phyloP scores from a whole-genome alignment of 202 grass and related monocot species.

The Bolboschoenoplectus hybrid region DNA sequence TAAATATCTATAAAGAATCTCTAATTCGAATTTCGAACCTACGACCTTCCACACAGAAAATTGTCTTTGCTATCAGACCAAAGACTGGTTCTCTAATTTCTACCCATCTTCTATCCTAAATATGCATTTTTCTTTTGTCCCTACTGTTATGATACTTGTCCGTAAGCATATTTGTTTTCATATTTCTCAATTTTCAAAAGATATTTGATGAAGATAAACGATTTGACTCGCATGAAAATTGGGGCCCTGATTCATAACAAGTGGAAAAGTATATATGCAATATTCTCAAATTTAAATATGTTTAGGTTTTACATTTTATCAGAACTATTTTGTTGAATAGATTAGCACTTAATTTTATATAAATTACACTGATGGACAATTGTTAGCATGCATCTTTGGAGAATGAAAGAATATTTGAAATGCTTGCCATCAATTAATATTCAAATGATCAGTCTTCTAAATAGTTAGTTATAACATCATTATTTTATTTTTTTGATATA shows the following conservation, averaged over 20 bases:
- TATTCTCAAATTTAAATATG: background rate
- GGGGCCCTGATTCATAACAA: background rate
- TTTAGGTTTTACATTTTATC: too few relatives aligned
- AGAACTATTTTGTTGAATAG: too few relatives aligned
- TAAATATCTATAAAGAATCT: too few relatives aligned
- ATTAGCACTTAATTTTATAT: too few relatives aligned
- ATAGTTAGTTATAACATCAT: background rate
- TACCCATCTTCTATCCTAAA: background rate
- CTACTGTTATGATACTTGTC: background rate
- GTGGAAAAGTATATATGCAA: background rate
- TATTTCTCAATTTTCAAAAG: background rate
- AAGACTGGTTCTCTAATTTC: background rate
- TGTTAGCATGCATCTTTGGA: background rate
- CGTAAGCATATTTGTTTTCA: background rate
- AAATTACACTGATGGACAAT: too few relatives aligned
- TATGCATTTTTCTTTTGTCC: background rate
- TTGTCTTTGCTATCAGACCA: too few relatives aligned
- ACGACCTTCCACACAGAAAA: too few relatives aligned
- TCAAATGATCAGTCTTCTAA: background rate
- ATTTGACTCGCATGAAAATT: too few relatives aligned
- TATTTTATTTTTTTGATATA: too few relatives aligned
- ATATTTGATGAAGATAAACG: too few relatives aligned
- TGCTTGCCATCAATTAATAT: background rate
- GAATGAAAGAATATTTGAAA: background rate
- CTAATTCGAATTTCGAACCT: too few relatives aligned